A percentile compares a stretch with the other conserved stretches of the same genome.
phyloP scores from a whole-genome alignment of 2,329 filamentous ascomycete species.

The Clarireedia monteithiana region DNA sequence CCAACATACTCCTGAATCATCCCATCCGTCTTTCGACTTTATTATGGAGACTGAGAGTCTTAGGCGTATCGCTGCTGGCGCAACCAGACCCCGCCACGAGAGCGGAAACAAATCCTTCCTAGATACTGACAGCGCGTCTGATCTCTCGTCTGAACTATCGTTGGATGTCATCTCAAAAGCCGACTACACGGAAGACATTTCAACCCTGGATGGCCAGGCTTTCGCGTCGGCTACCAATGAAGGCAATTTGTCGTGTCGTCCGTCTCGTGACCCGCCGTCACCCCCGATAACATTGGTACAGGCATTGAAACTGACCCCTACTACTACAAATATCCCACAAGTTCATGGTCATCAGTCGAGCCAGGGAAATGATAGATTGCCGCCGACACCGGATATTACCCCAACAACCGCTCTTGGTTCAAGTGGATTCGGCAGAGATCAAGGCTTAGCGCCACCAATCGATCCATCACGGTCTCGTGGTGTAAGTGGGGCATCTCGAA shows the following conservation, averaged over 20 bases:
- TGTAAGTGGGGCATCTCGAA: conserved; percentile 24
- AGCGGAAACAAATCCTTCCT: conserved; percentile 31
- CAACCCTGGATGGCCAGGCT: conserved; percentile 26
- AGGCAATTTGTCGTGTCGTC: conserved; percentile 20
- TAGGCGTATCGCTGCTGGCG: conserved; percentile 16
- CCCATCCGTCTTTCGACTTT: conserved; percentile 45
- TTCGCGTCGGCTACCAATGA: conserved; percentile 28
- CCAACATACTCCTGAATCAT: conserved; percentile 23
- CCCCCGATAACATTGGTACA: conserved; percentile 42
- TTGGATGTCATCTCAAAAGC: conserved; percentile 35
- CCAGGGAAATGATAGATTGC: conserved; percentile 15
- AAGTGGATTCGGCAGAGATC: conserved; percentile 12
- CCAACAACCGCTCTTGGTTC: conserved; percentile 17
- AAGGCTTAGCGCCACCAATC: conserved; percentile 15
- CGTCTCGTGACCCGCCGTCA: conserved; percentile 32
- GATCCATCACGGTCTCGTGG: conserved; percentile 22
- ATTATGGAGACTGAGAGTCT: conserved; percentile 47
- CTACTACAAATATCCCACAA: conserved; percentile 32
- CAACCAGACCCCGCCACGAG: conserved; percentile 14
- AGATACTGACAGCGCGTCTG: conserved; percentile 33
- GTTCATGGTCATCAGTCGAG: conserved; percentile 24
- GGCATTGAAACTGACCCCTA: conserved; percentile 38
- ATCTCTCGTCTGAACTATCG: conserved; percentile 57
- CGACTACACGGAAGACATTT: conserved; percentile 24
- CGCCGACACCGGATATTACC: conserved; percentile 27